Base-by-base conservation (phyloP, 441 rosid genomes). In the Eutrema salsugineum region DNA sequence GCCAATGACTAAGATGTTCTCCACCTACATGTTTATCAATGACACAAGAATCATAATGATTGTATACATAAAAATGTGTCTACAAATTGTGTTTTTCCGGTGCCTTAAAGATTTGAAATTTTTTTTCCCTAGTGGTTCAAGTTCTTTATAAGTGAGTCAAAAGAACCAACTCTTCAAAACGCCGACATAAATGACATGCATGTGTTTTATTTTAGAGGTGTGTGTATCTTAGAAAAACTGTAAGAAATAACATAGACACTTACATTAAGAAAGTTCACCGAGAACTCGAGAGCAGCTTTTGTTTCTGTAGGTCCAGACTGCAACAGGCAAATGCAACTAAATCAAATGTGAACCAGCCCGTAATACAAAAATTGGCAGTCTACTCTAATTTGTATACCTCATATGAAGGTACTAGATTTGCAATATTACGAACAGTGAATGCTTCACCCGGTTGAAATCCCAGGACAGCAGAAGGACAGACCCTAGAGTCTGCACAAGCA, bases 401-500 rank as follows among this genome's bases (percentile, higher is more conserved):
- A 70, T 68, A 85, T 5, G 89, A 63, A 16, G 98, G 98, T 68
- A 94, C 96, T 82, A 94, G 62, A 78, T 94, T 94, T 7, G 97
- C 98, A 65, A 94, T 86, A 79, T 92, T 94, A 9, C 98, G 96
- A 58, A 92, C 87, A 15, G 81, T 83, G 83, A 94, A 94, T 68
- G 99, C 94, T 80, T 90, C 99, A 57, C 99, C 99, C 7, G 99
- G 99, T 83, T 89, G 90, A 77, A 92, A 90, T 78, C 99, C 99
- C 50, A 94, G 79, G 71, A 90, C 68, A 53, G 73, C 84, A 22
- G 99, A 90, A 66, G 99, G 99, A 75, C 99, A 94, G 66, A 94
- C 98, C 80, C 98, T 88, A 48, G 99, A 94, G 80, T 94, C 99
- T 54, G 89, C 97, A 83, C 99, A 94, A 70, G 99, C 93, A 77